phyloP scores from a whole-genome alignment of 805 yeast genomes.

The Candida sphagnicola region DNA sequence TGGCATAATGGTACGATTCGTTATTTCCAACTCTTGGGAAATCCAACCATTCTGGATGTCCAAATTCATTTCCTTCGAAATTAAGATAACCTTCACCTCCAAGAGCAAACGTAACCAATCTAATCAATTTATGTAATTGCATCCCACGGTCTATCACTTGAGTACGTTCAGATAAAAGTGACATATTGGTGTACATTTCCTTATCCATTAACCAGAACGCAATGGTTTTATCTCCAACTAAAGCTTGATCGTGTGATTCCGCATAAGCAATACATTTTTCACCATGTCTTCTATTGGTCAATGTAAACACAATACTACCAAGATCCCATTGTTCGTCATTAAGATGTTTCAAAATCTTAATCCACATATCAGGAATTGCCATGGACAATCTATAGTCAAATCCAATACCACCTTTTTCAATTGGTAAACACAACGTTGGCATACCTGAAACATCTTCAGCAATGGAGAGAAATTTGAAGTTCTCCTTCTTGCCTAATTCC shows the following conservation, averaged over 20 bases:
- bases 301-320: conserved; percentile 71
- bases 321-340: conserved; percentile 90
- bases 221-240: conserved; percentile 93
- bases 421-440: conserved; percentile 86
- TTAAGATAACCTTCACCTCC: conserved; percentile 97
- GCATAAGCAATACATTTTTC: conserved; percentile 90
- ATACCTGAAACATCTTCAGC: conserved; percentile 98
- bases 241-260: conserved; percentile 95
- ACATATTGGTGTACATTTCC: conserved; percentile 97
- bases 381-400: conserved; percentile 91
- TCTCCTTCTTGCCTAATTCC: conserved; percentile 41
- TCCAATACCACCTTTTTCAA: conserved; percentile 80
- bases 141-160: conserved; percentile 85
- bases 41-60: conserved; percentile 98
- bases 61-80: conserved; percentile 97
- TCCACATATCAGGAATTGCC: conserved; percentile 99
- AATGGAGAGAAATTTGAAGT: conserved; percentile 58
- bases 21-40: conserved; percentile 89
- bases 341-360: conserved; percentile 80
- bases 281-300: conserved; percentile 82
- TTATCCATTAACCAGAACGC: conserved; percentile 99
- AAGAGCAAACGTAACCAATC: conserved; percentile 80
- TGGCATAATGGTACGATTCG: conserved; percentile 88
- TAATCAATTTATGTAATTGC: conserved; percentile 85
- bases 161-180: conserved; percentile 65